Base-by-base conservation (phyloP, 2,329 filamentous ascomycete genomes). In the Alternaria triticina region DNA sequence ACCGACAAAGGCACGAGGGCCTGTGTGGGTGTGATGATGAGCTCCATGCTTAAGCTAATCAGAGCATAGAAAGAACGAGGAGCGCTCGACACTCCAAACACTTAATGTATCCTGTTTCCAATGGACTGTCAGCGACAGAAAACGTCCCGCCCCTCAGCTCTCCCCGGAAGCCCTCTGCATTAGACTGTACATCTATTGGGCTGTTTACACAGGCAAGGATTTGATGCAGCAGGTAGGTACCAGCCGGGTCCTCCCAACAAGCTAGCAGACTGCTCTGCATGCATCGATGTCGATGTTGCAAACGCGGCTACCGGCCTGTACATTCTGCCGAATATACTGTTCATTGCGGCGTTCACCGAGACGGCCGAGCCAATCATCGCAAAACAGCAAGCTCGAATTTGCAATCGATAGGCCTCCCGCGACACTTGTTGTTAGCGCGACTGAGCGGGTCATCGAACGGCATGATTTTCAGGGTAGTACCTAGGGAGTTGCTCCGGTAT, bases 21-120 rank as follows among this genome's bases (percentile, higher is more conserved):
- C 57, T 66, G 64, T 4, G 64, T 66, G 23, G 61, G 64, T n/a
- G 64, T 66, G 27, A 66, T 64, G 49, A 62, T 59, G 40, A 66
- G 62, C 61, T 66, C 64, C 64, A 66, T 66, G n/a, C 6, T 43
- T 28, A 17, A 20, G 10, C 15, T 15, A 51, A 8, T 47, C 15
- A 47, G 27, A 12, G 13, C 50, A 46, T 44, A 44, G 23, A 30
- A 45, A 49, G 12, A 20, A 27, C 12, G 30, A 25, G 36, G 52
- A 58, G 57, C 52, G 33, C 23, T 17, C 22, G 44, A 25, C 22
- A 44, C 22, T 43, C 30, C 33, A 54, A 54, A 49, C n/a, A 25
- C 45, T 50, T 54, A 49, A 62, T 44, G 20, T 45, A 45, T 22
- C 30, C 43, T 15, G 30, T 33, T 20, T 11, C 40, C 27, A 8